Evolutionary conservation across 306 rosid species (phyloP), one percentile per base, ranked within the genome.

Genomic region (Rosa persica): DNA sequence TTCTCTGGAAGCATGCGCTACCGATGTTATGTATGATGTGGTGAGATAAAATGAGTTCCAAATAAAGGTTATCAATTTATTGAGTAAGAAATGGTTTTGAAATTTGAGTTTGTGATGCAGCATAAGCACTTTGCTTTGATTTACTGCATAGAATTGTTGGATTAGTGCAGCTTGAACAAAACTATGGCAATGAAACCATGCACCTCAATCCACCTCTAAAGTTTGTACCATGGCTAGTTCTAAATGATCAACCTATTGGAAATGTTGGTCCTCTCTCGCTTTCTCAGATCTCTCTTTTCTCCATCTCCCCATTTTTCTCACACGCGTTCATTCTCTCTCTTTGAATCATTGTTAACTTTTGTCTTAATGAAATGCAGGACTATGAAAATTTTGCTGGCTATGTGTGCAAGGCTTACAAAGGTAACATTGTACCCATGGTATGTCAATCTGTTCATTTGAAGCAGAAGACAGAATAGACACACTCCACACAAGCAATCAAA

Each of bases 161-260:
- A 13, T 30, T 13, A 27, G 6, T 43, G 58, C 70, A 92, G 95
- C 86, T 94, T 81, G 97, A 94, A 81, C 81, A 76, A 57, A 74
- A 80, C 9, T 87, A 80, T 77, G 98, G 89, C 4, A 81, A 44
- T 72, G 91, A 94, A 84, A 92, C 97, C 12, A 76, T 76, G 73
- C 60, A 68, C 42, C 97, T 92, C 23, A 84, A 85, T 51, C 98
- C 92, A 17, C 89, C 88, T 7, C 93, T 83, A 30, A 84, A 84
- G 75, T 92, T 87, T 73, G 93, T 94, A 47, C 97, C 98, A 70
- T 92, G 98, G 98, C 91, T 94, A 57, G 87, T 94, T 64, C 91
- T 92, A 48, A 87, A 94, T 55, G 80, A 87, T 77, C 85, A 88
- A 54, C 79, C 98, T 34, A 86, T 94, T 43, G 86, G 85, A 84